A percentile compares a stretch with the other conserved stretches of the same genome.
Evolutionary conservation across 2,329 filamentous ascomycete genomes (phyloP).

Genomic region (Venturia oleaginea): DNA sequence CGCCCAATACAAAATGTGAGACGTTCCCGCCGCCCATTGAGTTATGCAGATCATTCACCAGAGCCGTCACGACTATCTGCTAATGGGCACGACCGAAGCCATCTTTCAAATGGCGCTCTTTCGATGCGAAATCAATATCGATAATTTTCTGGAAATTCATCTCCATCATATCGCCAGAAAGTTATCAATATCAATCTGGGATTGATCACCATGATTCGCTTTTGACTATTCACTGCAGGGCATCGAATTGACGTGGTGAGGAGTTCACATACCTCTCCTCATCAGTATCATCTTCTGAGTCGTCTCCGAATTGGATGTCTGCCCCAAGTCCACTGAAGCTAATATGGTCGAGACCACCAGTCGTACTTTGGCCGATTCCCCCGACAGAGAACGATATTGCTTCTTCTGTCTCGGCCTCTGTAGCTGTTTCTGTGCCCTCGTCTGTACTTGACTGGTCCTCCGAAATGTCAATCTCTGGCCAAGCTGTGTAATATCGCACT

Average conservation of each 20-base stretch:
- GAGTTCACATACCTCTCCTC: slow-evolving; percentile 8
- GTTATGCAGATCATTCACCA: background rate
- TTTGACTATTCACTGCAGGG: background rate
- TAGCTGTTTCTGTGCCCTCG: slow-evolving; percentile 7
- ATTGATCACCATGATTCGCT: background rate
- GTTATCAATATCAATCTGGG: background rate
- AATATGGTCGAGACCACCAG: slow-evolving; percentile 78
- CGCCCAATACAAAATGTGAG: background rate
- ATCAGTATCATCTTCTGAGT: slow-evolving; percentile 31
- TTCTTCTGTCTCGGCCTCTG: slow-evolving; percentile 8
- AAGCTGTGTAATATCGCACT: slow-evolving; percentile 90
- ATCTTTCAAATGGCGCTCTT: background rate
- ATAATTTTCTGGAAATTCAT: background rate
- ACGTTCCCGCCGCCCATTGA: background rate
- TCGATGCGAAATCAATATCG: slow-evolving; percentile 16
- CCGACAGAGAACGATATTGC: slow-evolving; percentile 1
- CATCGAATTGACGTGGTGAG: background rate
- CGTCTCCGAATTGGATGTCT: slow-evolving; percentile 68
- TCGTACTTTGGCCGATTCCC: slow-evolving; percentile 55
- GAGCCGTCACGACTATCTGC: background rate
- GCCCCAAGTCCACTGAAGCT: slow-evolving; percentile 67
- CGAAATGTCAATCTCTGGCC: slow-evolving; percentile 64
- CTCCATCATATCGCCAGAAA: background rate
- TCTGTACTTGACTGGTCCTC: slow-evolving; percentile 12
- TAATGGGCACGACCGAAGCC: background rate